phyloP scores from a whole-genome alignment of 2,329 filamentous ascomycete species.

The Phialophora expanda region DNA sequence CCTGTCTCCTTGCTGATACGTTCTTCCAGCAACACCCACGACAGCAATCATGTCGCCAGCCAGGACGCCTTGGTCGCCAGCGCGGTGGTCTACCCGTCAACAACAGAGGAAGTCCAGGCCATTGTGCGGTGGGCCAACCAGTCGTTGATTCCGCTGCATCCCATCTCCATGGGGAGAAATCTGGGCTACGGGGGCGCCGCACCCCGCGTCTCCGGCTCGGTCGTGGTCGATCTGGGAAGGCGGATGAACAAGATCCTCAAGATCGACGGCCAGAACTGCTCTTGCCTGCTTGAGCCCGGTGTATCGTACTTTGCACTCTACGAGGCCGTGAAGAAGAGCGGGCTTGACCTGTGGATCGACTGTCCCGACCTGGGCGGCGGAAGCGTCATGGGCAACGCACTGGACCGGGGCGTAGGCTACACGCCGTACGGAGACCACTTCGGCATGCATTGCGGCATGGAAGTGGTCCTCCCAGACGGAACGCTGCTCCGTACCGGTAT shows the following conservation, averaged over 20 bases:
- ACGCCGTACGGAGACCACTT: conserved; percentile 53
- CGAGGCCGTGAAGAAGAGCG: conserved; percentile 45
- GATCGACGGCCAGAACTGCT: conserved; percentile 46
- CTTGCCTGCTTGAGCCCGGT: conserved; percentile 52
- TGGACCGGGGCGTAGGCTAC: conserved; percentile 46
- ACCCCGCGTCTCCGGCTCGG: conserved; percentile 50
- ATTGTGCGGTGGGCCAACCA: conserved; percentile 39
- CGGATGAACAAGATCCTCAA: conserved; percentile 50
- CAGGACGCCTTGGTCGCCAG: conserved; percentile 23
- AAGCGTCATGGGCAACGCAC: conserved; percentile 45
- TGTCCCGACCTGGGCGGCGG: conserved; percentile 45
- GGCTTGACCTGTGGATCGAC: conserved; percentile 54
- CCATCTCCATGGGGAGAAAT: conserved; percentile 35
- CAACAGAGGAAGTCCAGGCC: conserved; percentile 22
- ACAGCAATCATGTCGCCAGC: conserved; percentile 23
- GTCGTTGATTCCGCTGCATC: conserved; percentile 45
- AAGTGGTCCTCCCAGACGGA: conserved; percentile 52
- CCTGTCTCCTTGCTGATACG: background rate
- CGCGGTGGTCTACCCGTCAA: conserved; percentile 22
- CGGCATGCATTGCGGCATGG: conserved; percentile 53
- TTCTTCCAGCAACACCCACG: conserved; percentile 18
- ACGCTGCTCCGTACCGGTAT: conserved; percentile 50
- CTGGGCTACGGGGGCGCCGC: conserved; percentile 53
- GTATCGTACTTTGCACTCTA: conserved; percentile 51
- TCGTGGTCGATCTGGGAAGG: conserved; percentile 51